Conservation (phyloP, 768 basidiomycete species). For the Trametopsis cervina region DNA sequence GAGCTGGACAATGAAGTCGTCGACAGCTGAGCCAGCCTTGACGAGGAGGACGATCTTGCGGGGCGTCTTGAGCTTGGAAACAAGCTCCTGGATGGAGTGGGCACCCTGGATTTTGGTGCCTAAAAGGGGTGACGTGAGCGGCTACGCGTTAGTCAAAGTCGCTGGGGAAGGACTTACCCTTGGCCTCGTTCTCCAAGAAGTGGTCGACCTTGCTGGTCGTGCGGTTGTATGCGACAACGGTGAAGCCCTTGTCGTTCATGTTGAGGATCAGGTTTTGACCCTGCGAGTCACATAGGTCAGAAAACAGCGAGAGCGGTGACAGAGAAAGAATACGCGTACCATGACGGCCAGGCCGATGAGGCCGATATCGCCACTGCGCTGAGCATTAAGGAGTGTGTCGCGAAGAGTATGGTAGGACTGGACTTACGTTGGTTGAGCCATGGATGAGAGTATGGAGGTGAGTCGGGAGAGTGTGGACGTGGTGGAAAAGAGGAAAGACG, state of each 20-base stretch:
- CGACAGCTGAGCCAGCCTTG: conserved; percentile 95
- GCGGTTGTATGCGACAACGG: conserved; percentile 94
- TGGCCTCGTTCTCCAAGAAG: conserved; percentile 96
- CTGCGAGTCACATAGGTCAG: conserved; percentile 30
- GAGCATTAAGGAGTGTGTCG: conserved; percentile 20
- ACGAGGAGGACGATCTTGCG: conserved; percentile 98
- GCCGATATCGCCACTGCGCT: conserved; percentile 86
- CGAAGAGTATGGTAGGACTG: conserved; percentile 9
- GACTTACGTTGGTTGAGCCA: conserved; percentile 47
- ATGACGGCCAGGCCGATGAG: conserved; percentile 99
- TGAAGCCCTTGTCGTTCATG: conserved; percentile 99
- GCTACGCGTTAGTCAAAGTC: conserved; percentile 14
- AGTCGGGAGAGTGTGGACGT: conserved; percentile 25
- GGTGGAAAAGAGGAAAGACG: conserved; percentile 15
- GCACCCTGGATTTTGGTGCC: conserved; percentile 96
- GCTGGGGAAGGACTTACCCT: conserved; percentile 52
- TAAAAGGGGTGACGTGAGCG: conserved; percentile 27
- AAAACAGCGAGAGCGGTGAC: conserved; percentile 13
- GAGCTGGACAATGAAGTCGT: conserved; percentile 89
- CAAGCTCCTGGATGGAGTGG: conserved; percentile 87
- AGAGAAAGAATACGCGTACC: conserved; percentile 41
- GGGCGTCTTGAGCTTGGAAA: conserved; percentile 87
- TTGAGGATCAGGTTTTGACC: conserved; percentile 97
- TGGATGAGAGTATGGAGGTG: conserved; percentile 28
- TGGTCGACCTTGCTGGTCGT: conserved; percentile 93